A percentile compares a stretch with the other conserved stretches of the same genome.
These are phyloP conservation scores for Zygosaccharomyces sapae DNA, from an alignment of 1,139 yeast genomes.

Conservation along the genomic window DNA sequence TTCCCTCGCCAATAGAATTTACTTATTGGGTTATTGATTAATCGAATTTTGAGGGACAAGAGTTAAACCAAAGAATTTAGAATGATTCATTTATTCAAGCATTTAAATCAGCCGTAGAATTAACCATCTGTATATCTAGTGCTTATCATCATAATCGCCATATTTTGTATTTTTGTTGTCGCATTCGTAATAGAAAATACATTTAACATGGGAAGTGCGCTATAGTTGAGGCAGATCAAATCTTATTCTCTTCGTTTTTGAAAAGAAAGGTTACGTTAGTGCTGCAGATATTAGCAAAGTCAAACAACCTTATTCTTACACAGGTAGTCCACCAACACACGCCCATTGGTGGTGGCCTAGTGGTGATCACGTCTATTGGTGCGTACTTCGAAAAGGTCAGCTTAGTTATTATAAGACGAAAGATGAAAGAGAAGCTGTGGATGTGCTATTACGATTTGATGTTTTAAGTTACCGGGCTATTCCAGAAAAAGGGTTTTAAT, in stretches of 20 bases:
- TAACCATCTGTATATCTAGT: not conserved
- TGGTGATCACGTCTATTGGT: slow-evolving; percentile 41
- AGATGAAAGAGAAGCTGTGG: slow-evolving; percentile 52
- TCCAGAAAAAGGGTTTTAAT: slow-evolving; percentile 13
- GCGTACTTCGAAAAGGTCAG: slow-evolving; percentile 52
- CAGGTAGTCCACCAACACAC: slow-evolving; percentile 6
- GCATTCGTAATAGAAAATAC: not conserved
- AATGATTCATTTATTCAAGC: too few species aligned
- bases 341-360: slow-evolving; percentile 11
- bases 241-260: slow-evolving; percentile 17
- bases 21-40: not conserved
- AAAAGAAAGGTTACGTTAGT: slow-evolving; percentile 9
- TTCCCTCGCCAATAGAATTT: not conserved
- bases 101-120: too few species aligned
- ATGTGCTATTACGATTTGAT: slow-evolving; percentile 42
- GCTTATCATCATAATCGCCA: not conserved
- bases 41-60: too few species aligned
- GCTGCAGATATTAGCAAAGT: not conserved
- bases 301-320: slow-evolving; percentile 1
- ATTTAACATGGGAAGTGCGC: slow-evolving; percentile 3
- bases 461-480: slow-evolving; percentile 31
- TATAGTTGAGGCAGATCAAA: slow-evolving; percentile 11
- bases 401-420: slow-evolving; percentile 56
- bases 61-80: too few species aligned
- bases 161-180: not conserved